Conservation (phyloP, 106 monocot species). For the Allium sativum region DNA sequence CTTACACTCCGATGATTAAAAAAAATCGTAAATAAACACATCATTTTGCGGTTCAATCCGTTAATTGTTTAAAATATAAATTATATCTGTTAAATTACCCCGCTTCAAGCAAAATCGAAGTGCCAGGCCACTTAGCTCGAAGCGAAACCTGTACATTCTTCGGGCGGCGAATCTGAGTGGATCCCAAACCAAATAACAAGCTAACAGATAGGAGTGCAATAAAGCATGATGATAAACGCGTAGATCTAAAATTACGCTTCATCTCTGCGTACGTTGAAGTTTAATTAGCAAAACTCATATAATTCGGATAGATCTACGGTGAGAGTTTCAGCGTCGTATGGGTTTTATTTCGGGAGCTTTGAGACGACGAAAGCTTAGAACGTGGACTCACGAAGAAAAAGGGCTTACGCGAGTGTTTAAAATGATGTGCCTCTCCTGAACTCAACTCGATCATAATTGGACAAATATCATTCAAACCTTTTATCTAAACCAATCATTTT, state of each 20-base stretch:
- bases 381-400: no score
- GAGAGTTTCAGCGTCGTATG: no score
- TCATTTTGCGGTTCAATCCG: background rate
- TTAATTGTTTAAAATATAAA: background rate
- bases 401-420: no score
- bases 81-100: slow-evolving; percentile 16
- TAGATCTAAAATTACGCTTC: slow-evolving; percentile 12
- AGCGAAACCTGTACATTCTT: slow-evolving; percentile 66
- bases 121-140: slow-evolving; percentile 55
- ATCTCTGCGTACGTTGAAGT: no score
- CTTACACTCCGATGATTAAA: background rate
- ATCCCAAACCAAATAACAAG: background rate
- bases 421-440: no score
- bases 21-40: background rate
- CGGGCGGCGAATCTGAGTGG: slow-evolving; percentile 17
- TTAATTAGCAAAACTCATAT: no score
- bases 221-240: background rate
- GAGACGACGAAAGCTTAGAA: no score
- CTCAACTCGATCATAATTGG: no score
- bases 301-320: no score
- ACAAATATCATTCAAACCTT: no score
- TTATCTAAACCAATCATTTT: no score
- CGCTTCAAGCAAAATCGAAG: slow-evolving; percentile 52
- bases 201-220: slow-evolving; percentile 1
- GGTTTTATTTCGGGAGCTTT: no score